Conservation (phyloP, 306 rosid genomes). For the Rubus parviflorus region DNA sequence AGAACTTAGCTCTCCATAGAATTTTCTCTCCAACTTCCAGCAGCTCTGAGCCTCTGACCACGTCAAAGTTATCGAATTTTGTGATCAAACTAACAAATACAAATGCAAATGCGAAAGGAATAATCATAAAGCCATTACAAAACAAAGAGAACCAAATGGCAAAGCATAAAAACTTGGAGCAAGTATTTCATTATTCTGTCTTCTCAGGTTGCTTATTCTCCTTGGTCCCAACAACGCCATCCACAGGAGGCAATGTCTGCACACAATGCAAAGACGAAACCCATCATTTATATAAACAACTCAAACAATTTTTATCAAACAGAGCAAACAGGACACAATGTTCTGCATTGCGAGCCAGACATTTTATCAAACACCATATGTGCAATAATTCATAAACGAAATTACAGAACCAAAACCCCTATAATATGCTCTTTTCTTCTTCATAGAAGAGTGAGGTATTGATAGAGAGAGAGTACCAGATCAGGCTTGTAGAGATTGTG, state of each 20-base stretch:
- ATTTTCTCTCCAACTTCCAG: neutral
- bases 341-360: neutral
- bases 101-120: neutral
- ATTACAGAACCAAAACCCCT: neutral
- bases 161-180: neutral
- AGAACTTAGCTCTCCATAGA: neutral
- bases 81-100: neutral
- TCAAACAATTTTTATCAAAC: neutral
- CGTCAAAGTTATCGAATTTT: neutral
- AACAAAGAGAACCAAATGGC: neutral
- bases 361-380: slow-evolving; percentile 25
- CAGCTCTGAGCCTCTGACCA: neutral
- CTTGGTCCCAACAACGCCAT: neutral
- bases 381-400: neutral
- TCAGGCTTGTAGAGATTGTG: slow-evolving; percentile 34
- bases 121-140: neutral
- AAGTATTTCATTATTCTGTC: neutral
- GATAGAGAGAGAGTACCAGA: slow-evolving; percentile 23
- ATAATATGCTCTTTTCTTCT: no score
- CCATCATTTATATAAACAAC: neutral
- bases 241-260: slow-evolving; percentile 27
- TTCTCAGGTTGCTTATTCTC: neutral
- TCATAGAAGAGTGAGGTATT: neutral
- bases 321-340: neutral
- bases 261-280: neutral